Percentiles rank a stretch among this genome's conserved stretches.
Conservation (phyloP, 1,284 basidiomycete genomes). For the Ganoderma boninense region DNA sequence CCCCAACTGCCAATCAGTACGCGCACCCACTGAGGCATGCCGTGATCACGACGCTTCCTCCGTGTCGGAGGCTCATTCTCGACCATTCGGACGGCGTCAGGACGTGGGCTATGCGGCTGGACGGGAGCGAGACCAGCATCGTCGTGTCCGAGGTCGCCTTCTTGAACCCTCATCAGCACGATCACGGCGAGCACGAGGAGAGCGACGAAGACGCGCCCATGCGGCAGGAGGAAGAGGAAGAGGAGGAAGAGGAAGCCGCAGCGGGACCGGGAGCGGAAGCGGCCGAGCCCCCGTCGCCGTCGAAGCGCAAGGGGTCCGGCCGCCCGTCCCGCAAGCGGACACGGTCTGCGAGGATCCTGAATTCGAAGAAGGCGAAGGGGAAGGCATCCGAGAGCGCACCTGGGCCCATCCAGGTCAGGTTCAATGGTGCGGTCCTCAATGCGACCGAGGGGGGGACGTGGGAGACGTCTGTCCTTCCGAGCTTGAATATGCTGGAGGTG, state of each 20-base stretch:
- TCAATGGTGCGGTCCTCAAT: constrained; percentile 38
- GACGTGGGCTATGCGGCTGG: constrained; percentile 70
- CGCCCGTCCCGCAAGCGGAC: constrained; percentile 30
- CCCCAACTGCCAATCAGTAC: constrained; percentile 39
- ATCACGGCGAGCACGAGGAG: constrained; percentile 55
- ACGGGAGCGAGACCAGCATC: constrained; percentile 59
- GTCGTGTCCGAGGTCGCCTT: constrained; percentile 62
- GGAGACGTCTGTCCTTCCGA: constrained; percentile 61
- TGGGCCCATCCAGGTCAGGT: constrained; percentile 39
- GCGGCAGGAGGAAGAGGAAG: constrained; percentile 35
- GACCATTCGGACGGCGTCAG: constrained; percentile 72
- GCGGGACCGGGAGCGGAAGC: not conserved
- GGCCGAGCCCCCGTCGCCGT: constrained; percentile 17
- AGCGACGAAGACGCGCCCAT: constrained; percentile 52
- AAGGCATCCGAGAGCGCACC: constrained; percentile 36
- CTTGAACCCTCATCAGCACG: constrained; percentile 32
- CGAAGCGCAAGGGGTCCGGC: constrained; percentile 30
- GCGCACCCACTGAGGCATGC: constrained; percentile 49
- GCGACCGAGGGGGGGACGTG: constrained; percentile 48
- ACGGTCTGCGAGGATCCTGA: constrained; percentile 17
- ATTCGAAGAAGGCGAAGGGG: constrained; percentile 39
- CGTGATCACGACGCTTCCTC: constrained; percentile 61
- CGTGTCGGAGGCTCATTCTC: constrained; percentile 61
- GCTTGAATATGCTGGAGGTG: constrained; percentile 68
- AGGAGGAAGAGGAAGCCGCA: constrained; percentile 27